Evolutionary conservation across 2,329 filamentous ascomycete genomes (phyloP).

Genomic region (Sarocladium oryzae): DNA sequence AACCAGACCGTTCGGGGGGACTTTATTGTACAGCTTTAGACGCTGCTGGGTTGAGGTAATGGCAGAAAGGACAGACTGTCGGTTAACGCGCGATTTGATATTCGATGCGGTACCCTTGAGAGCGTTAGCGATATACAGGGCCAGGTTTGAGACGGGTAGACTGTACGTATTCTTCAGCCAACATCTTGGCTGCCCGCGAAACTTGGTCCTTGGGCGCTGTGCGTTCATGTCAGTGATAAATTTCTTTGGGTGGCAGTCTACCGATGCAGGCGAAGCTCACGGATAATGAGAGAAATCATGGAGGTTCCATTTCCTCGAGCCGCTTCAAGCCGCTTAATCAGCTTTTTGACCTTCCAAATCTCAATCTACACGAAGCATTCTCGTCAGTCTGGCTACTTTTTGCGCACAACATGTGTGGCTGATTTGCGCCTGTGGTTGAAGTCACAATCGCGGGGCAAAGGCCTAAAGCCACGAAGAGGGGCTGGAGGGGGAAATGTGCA

Average conservation of each 20-base stretch:
- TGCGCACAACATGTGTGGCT: constrained; percentile 2
- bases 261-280: constrained; percentile 51
- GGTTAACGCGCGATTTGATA: constrained; percentile 99
- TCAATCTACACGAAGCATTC: constrained; percentile 45
- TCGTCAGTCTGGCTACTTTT: neutral
- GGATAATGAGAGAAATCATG: constrained; percentile 99
- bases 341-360: constrained; percentile 98
- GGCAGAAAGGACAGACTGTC: constrained; percentile 93
- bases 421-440: neutral
- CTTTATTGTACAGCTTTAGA: constrained; percentile 98
- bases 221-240: constrained; percentile 12
- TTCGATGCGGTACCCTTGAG: constrained; percentile 89
- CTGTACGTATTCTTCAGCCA: constrained; percentile 98
- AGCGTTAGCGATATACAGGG: constrained; percentile 5
- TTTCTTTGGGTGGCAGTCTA: neutral
- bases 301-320: constrained; percentile 97
- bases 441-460: constrained; percentile 11
- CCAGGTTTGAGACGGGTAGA: neutral
- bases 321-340: constrained; percentile 96
- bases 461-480: constrained; percentile 9
- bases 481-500: constrained; percentile 16
- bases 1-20: constrained; percentile 93
- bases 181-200: constrained; percentile 95
- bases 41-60: constrained; percentile 99
- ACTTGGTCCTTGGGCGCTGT: constrained; percentile 96